Evolutionary conservation across 306 rosid species (phyloP).

Genomic region (Cucurbita moschata): DNA sequence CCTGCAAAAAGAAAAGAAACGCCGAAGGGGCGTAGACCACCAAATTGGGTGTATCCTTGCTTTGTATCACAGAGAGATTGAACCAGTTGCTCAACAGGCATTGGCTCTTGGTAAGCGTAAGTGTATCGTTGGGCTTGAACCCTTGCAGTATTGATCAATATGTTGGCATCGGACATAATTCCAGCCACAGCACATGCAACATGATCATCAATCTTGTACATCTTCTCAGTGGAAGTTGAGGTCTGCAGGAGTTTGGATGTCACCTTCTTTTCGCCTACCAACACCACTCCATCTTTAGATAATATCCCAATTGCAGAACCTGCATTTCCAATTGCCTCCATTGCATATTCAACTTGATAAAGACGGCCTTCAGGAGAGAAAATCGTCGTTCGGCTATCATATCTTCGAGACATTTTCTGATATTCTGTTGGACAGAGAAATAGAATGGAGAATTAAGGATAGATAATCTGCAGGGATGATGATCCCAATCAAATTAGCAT

Average conservation of each 20-base stretch:
- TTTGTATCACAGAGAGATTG: conserved; percentile 31
- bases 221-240: conserved; percentile 30
- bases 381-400: conserved; percentile 27
- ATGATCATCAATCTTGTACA: conserved; percentile 31
- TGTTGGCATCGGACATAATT: conserved; percentile 33
- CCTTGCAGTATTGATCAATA: conserved; percentile 28
- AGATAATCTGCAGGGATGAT: neutral
- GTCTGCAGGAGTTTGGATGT: conserved; percentile 31
- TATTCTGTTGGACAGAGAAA: neutral
- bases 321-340: conserved; percentile 36
- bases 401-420: conserved; percentile 25
- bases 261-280: conserved; percentile 29
- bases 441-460: neutral
- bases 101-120: conserved; percentile 28
- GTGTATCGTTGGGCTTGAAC: conserved; percentile 32
- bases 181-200: conserved; percentile 36
- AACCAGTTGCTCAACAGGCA: conserved; percentile 32
- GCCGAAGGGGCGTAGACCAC: conserved; percentile 33
- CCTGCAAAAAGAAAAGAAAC: conserved; percentile 33
- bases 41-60: conserved; percentile 32
- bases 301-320: conserved; percentile 30
- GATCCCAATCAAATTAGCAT: neutral
- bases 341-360: conserved; percentile 30
- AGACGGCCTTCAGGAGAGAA: conserved; percentile 33
- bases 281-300: conserved; percentile 28